Evolutionary conservation across 169 alveolate genomes (phyloP), one percentile per base, ranked within the genome.

Genomic region (Cryptosporidium parvum): DNA sequence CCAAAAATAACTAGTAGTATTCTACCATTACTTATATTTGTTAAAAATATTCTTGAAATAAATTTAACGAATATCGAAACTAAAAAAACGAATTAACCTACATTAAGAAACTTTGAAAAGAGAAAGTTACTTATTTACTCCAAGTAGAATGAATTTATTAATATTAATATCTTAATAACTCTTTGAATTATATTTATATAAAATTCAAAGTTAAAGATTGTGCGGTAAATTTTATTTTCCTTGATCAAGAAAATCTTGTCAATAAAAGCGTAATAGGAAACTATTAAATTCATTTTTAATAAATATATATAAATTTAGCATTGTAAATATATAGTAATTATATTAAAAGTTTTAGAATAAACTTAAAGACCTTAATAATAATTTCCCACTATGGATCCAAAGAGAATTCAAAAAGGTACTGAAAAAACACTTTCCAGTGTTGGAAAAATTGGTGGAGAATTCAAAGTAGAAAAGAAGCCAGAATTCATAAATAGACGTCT

Each of bases 361-460:
- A 45, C 21, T 68, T n/a, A 45, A 14, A 23, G 23, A 44, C 9
- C 1, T 16, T 45, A 68, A 68, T 51, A 67, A 26, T n/a, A n/a
- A 68, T 16, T 9, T 26, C 3, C 35, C 85, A 33, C 7, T 7
- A 70, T 69, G 91, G 91, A 84, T 31, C 51, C 85, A 10, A 84
- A 84, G 71, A 67, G 91, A 71, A 69, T 69, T 23, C 73, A 71
- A 71, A 42, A 70, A 58, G 91, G 86, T 18, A 85, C 91, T 14
- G 86, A 53, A 42, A 70, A 69, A 59, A 68, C 80, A 8, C 85
- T 85, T 3, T 42, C 68, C 37, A 26, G 58, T 31, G 35, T 56
- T 26, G 93, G 93, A 26, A 93, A 93, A 75, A 95, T 95, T 1
- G 97, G 98, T 48, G 96, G 96, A 26, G 95, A 93, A 33, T 84